Base-by-base conservation (phyloP, 208 protist species). In the Leishmania martiniquensis region DNA sequence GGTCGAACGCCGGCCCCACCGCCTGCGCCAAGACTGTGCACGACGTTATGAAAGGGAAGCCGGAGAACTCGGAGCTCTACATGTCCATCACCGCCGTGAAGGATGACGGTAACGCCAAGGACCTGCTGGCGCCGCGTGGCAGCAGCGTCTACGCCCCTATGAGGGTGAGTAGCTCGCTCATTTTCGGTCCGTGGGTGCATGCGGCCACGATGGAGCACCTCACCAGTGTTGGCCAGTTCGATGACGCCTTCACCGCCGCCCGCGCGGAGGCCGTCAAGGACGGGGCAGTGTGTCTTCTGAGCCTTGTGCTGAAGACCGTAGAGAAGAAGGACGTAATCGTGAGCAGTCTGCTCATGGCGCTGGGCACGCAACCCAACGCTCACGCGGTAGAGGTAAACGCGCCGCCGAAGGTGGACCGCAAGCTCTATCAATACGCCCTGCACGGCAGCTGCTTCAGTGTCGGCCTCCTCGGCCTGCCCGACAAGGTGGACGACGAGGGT, bases 111-210 rank as follows among this genome's bases (percentile, higher is more conserved):
- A 76, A 63, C 49, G 77, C 66, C 60, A 89, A 86, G 55, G 83
- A 90, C 69, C 45, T 87, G 62, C 77, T 84, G 49, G 54, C 70
- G 45, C 60, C 52, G 22, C 60, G 9, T 29, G 59, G 39, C 47
- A 66, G 73, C 66, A 45, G 51, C 51, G 39, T 22, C 54, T 87
- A 83, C 75, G 52, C 65, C 22, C 12, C 70, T 52, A 44, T 86
- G 66, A 29, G 34, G 60, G n/a, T 85, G 71, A 77, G 79, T 45
- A 87, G 78, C 57, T 93, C 89, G 37, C 89, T 86, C 17, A 78
- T 91, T n/a, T 91, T 91, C 67, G 89, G 89, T 17, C 89, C 89
- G 6, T 85, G 71, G 62, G 70, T 88, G 20, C 34, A 80, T 70
- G 79, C 67, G 45, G 74, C 84, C 37, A 80, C 74, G 70, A 77